phyloP scores from a whole-genome alignment of 768 basidiomycete species.

The Trametes cubensis region DNA sequence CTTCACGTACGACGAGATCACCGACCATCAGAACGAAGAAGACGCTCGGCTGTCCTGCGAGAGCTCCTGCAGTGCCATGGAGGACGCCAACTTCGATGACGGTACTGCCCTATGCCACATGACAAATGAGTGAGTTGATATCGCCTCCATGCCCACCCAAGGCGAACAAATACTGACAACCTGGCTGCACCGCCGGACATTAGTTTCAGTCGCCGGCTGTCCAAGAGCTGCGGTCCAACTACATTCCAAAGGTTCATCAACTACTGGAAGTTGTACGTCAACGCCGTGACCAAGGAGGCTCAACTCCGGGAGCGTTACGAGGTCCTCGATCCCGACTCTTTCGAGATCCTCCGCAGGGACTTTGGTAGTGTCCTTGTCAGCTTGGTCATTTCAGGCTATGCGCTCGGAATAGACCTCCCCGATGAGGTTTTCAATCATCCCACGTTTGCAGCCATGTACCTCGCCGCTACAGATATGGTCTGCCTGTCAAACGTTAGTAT shows the following conservation, averaged over 20 bases:
- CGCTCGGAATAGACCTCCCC: conserved; percentile 62
- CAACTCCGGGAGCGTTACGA: conserved; percentile 58
- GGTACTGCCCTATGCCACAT: no score
- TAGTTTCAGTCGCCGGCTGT: conserved; percentile 57
- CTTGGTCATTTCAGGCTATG: conserved; percentile 64
- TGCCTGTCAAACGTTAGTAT: conserved; percentile 68
- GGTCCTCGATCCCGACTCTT: conserved; percentile 57
- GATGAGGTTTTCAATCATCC: conserved; percentile 63
- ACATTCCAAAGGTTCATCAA: conserved; percentile 53
- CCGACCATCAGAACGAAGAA: no score
- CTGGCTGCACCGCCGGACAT: conserved; percentile 30
- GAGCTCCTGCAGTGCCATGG: no score
- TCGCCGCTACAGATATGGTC: conserved; percentile 64
- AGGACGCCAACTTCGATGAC: no score
- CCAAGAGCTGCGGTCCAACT: conserved; percentile 45
- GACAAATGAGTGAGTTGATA: no score
- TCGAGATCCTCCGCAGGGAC: conserved; percentile 62
- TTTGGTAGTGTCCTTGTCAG: conserved; percentile 69
- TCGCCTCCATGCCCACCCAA: no score
- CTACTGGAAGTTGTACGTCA: conserved; percentile 57
- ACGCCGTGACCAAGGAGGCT: conserved; percentile 61
- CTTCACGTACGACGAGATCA: no score
- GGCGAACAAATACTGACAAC: not conserved
- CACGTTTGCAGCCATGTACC: conserved; percentile 54
- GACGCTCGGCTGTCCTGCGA: no score